Evolutionary conservation across 805 yeast genomes (phyloP), one percentile per base, ranked within the genome.

Genomic region (Sugiyamaella americana): DNA sequence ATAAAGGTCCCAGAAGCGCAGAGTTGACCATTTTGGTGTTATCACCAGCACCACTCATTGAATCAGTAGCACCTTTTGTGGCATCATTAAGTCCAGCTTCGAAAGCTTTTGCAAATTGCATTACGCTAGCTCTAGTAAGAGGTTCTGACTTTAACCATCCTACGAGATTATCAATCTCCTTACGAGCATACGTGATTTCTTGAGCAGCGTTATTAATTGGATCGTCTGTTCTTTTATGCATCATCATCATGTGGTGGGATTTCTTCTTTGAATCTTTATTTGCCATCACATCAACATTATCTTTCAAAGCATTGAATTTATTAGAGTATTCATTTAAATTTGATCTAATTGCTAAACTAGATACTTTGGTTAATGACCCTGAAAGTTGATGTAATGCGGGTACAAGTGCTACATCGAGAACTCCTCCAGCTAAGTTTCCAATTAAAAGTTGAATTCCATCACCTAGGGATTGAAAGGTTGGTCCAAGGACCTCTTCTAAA

Each of bases 351-450:
- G n/a, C n/a, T n/a, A n/a, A n/a, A n/a, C n/a, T n/a, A n/a, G n/a
- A n/a, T 18, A 58, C 50, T 21, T 49, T 48, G 30, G 42, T 19
- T 17, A 62, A 44, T 18, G 58, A 21, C 19, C 49, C 48, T n/a
- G 55, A 24, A 16, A 51, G 22, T 17, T 35, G 42, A 41, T 50
- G 43, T 41, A 49, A 34, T 18, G 42, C 44, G 11, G 54, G 53
- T 49, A 58, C 63, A 30, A 59, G 41, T 19, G 53, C 59, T 18
- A 55, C 40, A 51, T 55, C 59, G n/a, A 43, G 5, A 13, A 42
- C 46, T 21, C 55, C 54, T 8, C 58, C 58, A 26, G 43, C n/a
- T 20, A 44, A 26, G 43, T 55, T 56, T 2, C 55, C 57, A 40
- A 55, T 40, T 11, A 56, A 48, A 5, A 55, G 53, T 45, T 56